Evolutionary conservation across 129 eudicot species (phyloP).

Genomic region (Flaveria bidentis): DNA sequence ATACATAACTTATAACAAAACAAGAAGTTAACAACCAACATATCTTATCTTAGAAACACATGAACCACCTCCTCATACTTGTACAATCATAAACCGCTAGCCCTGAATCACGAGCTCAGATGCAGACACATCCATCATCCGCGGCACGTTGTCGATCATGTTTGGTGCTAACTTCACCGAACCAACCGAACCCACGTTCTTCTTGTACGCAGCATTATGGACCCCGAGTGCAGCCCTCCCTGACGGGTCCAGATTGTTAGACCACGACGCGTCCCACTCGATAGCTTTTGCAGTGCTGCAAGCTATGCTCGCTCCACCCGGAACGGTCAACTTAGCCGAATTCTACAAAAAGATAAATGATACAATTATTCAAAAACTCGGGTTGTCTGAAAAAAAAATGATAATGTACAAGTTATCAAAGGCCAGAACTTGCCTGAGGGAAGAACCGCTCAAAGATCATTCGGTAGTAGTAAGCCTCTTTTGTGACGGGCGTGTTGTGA

Average conservation of each 20-base stretch:
- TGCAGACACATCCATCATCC: slow-evolving; percentile 36
- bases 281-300: slow-evolving; percentile 91
- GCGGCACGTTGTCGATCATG: slow-evolving; percentile 42
- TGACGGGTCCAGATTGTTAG: slow-evolving; percentile 87
- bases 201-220: slow-evolving; percentile 77
- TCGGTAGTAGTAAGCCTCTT: slow-evolving; percentile 94
- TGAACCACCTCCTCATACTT: not conserved
- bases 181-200: slow-evolving; percentile 29
- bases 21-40: not conserved
- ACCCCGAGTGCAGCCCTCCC: slow-evolving; percentile 97
- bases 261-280: slow-evolving; percentile 93
- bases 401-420: no score
- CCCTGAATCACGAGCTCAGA: slow-evolving; percentile 58
- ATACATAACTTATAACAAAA: not conserved
- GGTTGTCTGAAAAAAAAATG: not conserved
- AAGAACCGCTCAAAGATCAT: slow-evolving; percentile 92
- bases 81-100: slow-evolving; percentile 19
- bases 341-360: slow-evolving; percentile 45
- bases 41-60: not conserved
- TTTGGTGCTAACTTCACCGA: slow-evolving; percentile 32
- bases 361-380: not conserved
- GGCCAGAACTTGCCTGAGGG: slow-evolving; percentile 61
- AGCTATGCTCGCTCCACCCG: slow-evolving; percentile 89
- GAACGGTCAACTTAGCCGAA: slow-evolving; percentile 79
- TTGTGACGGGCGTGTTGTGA: slow-evolving; percentile 86